These are phyloP conservation scores for Rauvolfia tetraphylla DNA, from an alignment of 257 asterid species.

Conservation along the genomic window DNA sequence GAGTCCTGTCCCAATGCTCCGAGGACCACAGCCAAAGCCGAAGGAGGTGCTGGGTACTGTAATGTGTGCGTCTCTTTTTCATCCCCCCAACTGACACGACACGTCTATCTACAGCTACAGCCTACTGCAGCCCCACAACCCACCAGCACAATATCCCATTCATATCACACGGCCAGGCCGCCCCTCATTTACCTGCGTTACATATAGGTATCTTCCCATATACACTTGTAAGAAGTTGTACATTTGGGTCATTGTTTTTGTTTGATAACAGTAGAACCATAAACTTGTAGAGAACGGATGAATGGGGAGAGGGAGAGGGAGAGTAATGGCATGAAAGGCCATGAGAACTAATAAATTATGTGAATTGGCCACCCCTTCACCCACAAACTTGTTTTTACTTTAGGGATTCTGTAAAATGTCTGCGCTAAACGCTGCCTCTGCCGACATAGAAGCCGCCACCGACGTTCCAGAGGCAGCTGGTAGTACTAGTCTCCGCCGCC, in stretches of 20 bases:
- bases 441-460: conserved; percentile 27
- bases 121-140: not conserved
- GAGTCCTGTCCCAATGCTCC: not conserved
- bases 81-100: conserved; percentile 28
- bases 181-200: not conserved
- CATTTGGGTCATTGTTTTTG: not conserved
- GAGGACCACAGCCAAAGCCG: conserved; percentile 1
- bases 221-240: not conserved
- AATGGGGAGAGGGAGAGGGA: not conserved
- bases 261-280: not conserved
- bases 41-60: not conserved
- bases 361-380: not conserved
- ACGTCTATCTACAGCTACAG: conserved; percentile 6
- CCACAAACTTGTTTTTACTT: not conserved
- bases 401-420: conserved; percentile 25
- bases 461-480: conserved; percentile 4
- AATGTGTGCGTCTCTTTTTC: conserved; percentile 11
- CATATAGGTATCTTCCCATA: not conserved
- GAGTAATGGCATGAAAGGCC: not conserved
- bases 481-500: conserved; percentile 23
- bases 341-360: not conserved
- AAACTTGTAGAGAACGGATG: not conserved
- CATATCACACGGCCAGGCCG: not conserved
- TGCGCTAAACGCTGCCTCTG: conserved; percentile 11
- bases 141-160: conserved; percentile 8